Evolutionary conservation across 495 filamentous ascomycete species (phyloP), one percentile per base, ranked within the genome.

Genomic region (Glutinoglossum americanum): DNA sequence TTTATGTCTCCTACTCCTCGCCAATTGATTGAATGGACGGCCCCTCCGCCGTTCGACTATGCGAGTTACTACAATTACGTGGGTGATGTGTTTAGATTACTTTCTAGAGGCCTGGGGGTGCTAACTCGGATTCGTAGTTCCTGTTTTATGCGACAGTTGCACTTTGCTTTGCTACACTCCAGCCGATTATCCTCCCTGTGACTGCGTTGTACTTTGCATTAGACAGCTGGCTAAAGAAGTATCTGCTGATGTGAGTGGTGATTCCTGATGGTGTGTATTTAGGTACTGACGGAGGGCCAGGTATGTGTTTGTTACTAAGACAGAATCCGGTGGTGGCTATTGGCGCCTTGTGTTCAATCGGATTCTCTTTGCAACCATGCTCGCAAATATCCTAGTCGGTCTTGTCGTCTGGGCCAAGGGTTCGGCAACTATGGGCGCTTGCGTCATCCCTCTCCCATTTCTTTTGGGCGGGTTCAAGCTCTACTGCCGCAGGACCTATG

Each of bases 271-370:
- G n/a, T 45, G 10, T 45, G 37, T 15, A 15, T 45, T 19, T 3
- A 45, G n/a, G n/a, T 45, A 21, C 39, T 23, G 3, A 21, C 27
- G 28, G 13, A 41, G 47, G 35, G 1, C 13, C 32, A 68, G 63
- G 51, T 73, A 98, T 69, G 81, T 97, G 60, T 94, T 95, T 58
- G 76, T 95, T 58, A 99, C 92, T 26, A 98, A 96, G 69, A 90
- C 83, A 44, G 92, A 99, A 68, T 94, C 87, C 5, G 89, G 88
- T 25, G 92, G 93, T n/a, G 79, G 82, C 64, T 94, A 85, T 69
- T 99, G 92, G 92, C 80, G 87, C 39, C 68, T 87, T 1, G 61
- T 97, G 33, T 92, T 85, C 77, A 97, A 99, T 66, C 88, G 92
- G 25, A 72, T 96, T 67, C 66, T 99, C 37, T 89, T 96, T 64